Evolutionary conservation across 352 stramenopile genomes (phyloP), one percentile per base, ranked within the genome.

Genomic region (Phytopythium mirpurense): DNA sequence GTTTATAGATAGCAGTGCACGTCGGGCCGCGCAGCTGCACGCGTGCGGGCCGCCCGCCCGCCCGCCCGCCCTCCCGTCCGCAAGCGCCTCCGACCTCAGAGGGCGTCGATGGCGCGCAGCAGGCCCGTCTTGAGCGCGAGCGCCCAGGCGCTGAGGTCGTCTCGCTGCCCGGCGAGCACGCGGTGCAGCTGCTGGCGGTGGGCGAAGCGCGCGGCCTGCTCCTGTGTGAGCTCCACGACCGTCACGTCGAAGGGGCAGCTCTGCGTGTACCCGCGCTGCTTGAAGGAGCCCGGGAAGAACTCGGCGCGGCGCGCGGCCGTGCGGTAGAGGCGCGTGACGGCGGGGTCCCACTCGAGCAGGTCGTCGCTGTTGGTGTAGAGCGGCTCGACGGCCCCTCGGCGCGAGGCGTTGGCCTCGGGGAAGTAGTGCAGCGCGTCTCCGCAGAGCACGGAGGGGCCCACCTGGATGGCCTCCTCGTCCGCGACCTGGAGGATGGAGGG

Each of bases 311-410:
- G 61, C 51, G 70, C 65, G 51, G 40, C 41, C 9, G 66, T 68
- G 32, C 60, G 59, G 42, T 70, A 74, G 46, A 76, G 34, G 12
- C 38, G 59, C 12, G 50, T 51, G 40, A 36, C 40, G 11, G 52
- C 48, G 16, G 42, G 50, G 36, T 63, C 55, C 63, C 60, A 76
- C 19, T 64, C 49, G 11, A 79, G 49, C 45, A 83, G 70, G 42
- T 71, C 57, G 48, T 83, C 67, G 48, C 72, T 83, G 57, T 83
- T 83, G 48, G 75, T 74, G 52, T 83, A 83, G 14, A 47, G 41
- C 38, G 51, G 60, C 36, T 63, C 53, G n/a, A 56, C 52, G 45
- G 50, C 44, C 21, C 51, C 34, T 42, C 57, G 57, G 16, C 51
- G 37, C 10, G 10, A 34, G n/a, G 45, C 54, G 59, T 47, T 34